phyloP scores from a whole-genome alignment of 2,329 filamentous ascomycete genomes.

The Chalaropsis ovoidea region DNA sequence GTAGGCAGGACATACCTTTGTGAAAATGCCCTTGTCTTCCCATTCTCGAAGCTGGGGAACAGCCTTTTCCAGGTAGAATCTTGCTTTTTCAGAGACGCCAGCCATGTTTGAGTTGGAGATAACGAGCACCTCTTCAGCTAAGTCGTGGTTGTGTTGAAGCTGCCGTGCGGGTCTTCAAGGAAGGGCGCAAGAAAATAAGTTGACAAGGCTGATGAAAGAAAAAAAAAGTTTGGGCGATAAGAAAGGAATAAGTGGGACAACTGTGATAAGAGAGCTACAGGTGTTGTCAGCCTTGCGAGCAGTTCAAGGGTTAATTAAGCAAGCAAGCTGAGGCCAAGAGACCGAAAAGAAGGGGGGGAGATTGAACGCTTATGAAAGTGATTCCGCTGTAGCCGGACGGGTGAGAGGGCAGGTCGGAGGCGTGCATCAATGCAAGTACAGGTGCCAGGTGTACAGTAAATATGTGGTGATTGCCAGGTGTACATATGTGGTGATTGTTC shows the following conservation, averaged over 20 bases:
- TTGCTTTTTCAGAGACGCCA: conserved; percentile 81
- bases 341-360: not conserved
- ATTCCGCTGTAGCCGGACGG: not conserved
- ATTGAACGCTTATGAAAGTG: not conserved
- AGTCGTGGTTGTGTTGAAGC: not conserved
- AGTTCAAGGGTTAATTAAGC: not conserved
- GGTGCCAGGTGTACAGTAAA: too few relatives aligned
- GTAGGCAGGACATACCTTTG: conserved; percentile 44
- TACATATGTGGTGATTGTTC: too few relatives aligned
- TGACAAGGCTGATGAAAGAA: conserved; percentile 26
- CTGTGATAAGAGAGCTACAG: not conserved
- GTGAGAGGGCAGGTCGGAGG: too few relatives aligned
- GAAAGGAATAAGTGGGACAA: conserved; percentile 19
- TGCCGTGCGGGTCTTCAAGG: not conserved
- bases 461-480: too few relatives aligned
- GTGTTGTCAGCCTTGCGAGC: conserved; percentile 25
- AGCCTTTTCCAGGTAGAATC: conserved; percentile 85
- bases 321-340: not conserved
- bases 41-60: conserved; percentile 88
- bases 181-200: conserved; percentile 22
- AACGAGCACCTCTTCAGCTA: not conserved
- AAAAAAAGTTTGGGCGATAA: conserved; percentile 24
- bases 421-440: not conserved
- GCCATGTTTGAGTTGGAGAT: conserved; percentile 48
- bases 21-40: conserved; percentile 85